Evolutionary conservation across 2,329 filamentous ascomycete species (phyloP).

Genomic region (Achaetomium macrosporum): DNA sequence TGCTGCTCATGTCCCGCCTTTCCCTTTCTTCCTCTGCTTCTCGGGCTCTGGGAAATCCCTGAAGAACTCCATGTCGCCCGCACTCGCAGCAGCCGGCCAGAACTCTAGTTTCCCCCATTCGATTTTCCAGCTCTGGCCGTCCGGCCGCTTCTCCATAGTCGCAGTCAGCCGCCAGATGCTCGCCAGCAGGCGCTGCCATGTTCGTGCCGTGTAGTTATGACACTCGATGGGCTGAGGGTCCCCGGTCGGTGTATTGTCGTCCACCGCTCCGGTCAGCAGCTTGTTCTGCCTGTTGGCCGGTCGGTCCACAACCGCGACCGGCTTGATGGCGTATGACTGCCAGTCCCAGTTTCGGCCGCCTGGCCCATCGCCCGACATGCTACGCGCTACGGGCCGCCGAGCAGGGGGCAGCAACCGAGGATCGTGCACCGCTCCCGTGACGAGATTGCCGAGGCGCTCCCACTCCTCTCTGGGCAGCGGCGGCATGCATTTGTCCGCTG

Average conservation of each 20-base stretch:
- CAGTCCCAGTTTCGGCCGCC: conserved; percentile 36
- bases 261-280: conserved; percentile 33
- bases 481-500: conserved; percentile 45
- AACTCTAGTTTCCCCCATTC: conserved; percentile 40
- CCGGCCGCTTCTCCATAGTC: conserved; percentile 32
- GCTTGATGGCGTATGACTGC: conserved; percentile 36
- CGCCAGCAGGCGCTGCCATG: conserved; percentile 44
- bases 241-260: conserved; percentile 32
- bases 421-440: conserved; percentile 34
- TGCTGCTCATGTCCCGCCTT: neutral
- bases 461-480: conserved; percentile 51
- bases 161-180: conserved; percentile 42
- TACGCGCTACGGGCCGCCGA: conserved; percentile 30
- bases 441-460: conserved; percentile 46
- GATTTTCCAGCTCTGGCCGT: conserved; percentile 29
- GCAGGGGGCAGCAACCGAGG: conserved; percentile 35
- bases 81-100: conserved; percentile 28
- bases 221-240: conserved; percentile 29
- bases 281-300: conserved; percentile 31
- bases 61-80: conserved; percentile 42
- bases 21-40: conserved; percentile 5
- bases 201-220: conserved; percentile 34
- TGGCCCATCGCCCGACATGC: neutral
- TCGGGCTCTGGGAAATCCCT: conserved; percentile 36
- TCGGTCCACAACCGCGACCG: conserved; percentile 36